These are phyloP conservation scores for Hypoxylon sp. DNA, from an alignment of 2,329 filamentous ascomycete genomes.

Conservation along the genomic window DNA sequence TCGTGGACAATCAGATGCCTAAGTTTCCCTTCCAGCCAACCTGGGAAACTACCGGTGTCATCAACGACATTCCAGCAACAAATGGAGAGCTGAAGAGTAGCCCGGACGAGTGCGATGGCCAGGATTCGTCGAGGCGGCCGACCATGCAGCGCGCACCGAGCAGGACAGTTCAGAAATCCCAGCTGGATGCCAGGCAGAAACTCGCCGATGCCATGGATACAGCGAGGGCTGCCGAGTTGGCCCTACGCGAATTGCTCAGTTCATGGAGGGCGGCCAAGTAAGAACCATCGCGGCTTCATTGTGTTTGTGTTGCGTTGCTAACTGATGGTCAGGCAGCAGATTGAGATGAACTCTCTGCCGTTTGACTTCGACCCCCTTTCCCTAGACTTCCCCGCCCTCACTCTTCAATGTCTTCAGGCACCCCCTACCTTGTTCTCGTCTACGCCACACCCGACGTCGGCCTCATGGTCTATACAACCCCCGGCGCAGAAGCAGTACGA, in stretches of 20 bases:
- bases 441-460: conserved; percentile 79
- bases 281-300: conserved; percentile 48
- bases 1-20: conserved; percentile 62
- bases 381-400: conserved; percentile 87
- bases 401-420: conserved; percentile 81
- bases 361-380: conserved; percentile 87
- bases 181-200: conserved; percentile 73
- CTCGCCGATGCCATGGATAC: conserved; percentile 79
- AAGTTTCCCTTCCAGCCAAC: conserved; percentile 68
- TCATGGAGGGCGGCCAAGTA: conserved; percentile 84
- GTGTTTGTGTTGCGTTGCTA: conserved; percentile 27
- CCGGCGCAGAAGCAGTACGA: conserved; percentile 80
- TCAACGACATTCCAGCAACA: conserved; percentile 74
- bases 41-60: conserved; percentile 83
- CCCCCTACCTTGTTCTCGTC: conserved; percentile 86
- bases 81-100: conserved; percentile 58
- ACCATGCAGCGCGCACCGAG: conserved; percentile 58
- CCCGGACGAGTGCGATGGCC: conserved; percentile 50
- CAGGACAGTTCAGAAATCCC: conserved; percentile 67
- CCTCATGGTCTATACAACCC: conserved; percentile 84
- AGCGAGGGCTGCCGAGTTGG: conserved; percentile 85
- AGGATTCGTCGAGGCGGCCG: conserved; percentile 53
- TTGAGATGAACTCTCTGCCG: conserved; percentile 67
- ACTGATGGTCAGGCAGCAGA: conserved; percentile 59
- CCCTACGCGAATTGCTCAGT: conserved; percentile 83